Evolutionary conservation across 129 eudicot species (phyloP).

Genomic region (Escallonia herrerae): DNA sequence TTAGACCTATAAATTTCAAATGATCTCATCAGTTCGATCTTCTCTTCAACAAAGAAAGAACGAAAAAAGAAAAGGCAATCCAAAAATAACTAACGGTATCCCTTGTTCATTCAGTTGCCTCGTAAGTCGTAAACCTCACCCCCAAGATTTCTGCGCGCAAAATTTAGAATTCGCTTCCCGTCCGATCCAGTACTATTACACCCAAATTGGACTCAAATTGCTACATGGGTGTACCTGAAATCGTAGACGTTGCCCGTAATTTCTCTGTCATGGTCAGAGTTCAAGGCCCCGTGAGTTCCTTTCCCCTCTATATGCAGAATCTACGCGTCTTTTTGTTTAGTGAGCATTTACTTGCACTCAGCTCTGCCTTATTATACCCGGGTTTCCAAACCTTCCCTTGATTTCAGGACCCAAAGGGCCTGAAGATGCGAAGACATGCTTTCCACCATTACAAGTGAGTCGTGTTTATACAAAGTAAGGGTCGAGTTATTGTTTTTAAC

Average conservation of each 20-base stretch:
- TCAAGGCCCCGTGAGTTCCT: constrained; percentile 76
- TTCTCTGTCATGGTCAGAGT: constrained; percentile 72
- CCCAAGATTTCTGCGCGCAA: background rate
- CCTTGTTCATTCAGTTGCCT: background rate
- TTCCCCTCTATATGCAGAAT: background rate
- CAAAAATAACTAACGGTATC: too few relatives aligned
- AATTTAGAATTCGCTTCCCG: background rate
- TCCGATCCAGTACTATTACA: background rate
- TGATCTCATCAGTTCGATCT: too few relatives aligned
- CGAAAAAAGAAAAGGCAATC: too few relatives aligned
- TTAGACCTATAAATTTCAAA: too few relatives aligned
- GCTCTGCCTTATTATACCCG: background rate
- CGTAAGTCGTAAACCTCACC: constrained; percentile 3
- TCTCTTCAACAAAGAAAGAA: too few relatives aligned
- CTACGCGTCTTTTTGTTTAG: background rate
- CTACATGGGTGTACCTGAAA: constrained; percentile 67
- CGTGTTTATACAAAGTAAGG: too few relatives aligned
- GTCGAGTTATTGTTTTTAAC: too few relatives aligned
- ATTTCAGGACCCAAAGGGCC: constrained; percentile 88
- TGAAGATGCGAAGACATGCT: constrained; percentile 92
- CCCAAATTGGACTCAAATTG: background rate
- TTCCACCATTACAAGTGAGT: constrained; percentile 82
- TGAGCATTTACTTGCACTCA: background rate
- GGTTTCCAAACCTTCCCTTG: background rate
- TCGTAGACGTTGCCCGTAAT: constrained; percentile 66